A percentile compares a stretch with the other conserved stretches of the same genome.
Evolutionary conservation across 2,329 filamentous ascomycete species (phyloP).

Genomic region (Verticillium nonalfalfae): DNA sequence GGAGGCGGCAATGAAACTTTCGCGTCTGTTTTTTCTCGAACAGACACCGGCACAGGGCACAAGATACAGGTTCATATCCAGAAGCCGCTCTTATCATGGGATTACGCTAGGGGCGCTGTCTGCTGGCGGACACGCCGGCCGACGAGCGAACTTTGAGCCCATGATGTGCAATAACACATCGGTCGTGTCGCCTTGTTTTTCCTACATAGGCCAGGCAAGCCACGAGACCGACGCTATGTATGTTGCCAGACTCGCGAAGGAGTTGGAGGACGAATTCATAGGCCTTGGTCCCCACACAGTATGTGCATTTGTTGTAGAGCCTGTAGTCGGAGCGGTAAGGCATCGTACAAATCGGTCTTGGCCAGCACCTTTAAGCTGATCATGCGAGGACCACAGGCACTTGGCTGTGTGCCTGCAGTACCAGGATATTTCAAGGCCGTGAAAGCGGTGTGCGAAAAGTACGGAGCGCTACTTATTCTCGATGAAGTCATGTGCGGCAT

Average conservation of each 20-base stretch:
- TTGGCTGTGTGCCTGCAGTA: slow-evolving; percentile 42
- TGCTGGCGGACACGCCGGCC: slow-evolving; percentile 53
- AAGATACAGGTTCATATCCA: slow-evolving; percentile 60
- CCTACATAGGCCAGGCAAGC: slow-evolving; percentile 43
- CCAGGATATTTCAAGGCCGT: slow-evolving; percentile 49
- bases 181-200: slow-evolving; percentile 60
- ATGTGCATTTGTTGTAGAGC: slow-evolving; percentile 53
- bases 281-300: slow-evolving; percentile 37
- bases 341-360: too few relatives aligned
- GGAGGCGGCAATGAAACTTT: slow-evolving; percentile 42
- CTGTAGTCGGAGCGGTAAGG: slow-evolving; percentile 63
- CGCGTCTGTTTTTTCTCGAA: slow-evolving; percentile 40
- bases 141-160: slow-evolving; percentile 56
- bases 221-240: slow-evolving; percentile 50
- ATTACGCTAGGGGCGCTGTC: slow-evolving; percentile 62
- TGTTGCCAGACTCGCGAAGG: slow-evolving; percentile 38
- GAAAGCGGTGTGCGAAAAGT: slow-evolving; percentile 44
- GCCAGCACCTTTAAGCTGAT: not conserved
- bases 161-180: slow-evolving; percentile 52
- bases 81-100: slow-evolving; percentile 65
- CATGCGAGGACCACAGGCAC: not conserved
- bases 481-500: slow-evolving; percentile 65
- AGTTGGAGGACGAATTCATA: slow-evolving; percentile 41
- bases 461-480: slow-evolving; percentile 47
- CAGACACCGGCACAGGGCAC: slow-evolving; percentile 32